Conservation (phyloP, 768 basidiomycete genomes). For the Candolleomyces eurysporus region DNA sequence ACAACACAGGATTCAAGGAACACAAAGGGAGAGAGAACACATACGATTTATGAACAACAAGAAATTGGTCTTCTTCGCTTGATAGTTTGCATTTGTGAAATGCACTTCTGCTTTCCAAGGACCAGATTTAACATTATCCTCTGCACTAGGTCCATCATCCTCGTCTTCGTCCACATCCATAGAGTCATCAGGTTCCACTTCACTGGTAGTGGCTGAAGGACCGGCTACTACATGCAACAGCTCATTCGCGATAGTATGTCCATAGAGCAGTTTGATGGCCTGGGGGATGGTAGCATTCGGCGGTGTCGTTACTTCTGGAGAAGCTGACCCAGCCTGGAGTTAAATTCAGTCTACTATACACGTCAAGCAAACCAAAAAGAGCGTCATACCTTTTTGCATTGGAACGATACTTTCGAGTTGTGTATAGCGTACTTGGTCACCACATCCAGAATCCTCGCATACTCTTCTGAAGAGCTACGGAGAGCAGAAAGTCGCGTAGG, state of each 20-base stretch:
- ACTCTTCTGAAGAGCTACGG: slow-evolving; percentile 86
- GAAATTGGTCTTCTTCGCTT: slow-evolving; percentile 81
- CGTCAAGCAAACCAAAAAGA: background rate
- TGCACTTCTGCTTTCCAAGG: slow-evolving; percentile 74
- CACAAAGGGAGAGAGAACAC: slow-evolving; percentile 20
- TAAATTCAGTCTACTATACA: background rate
- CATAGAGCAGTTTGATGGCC: slow-evolving; percentile 80
- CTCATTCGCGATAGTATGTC: slow-evolving; percentile 76
- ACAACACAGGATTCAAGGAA: background rate
- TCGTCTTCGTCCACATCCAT: slow-evolving; percentile 26
- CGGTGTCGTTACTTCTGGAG: slow-evolving; percentile 83
- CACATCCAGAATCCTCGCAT: slow-evolving; percentile 86
- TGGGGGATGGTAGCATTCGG: slow-evolving; percentile 60
- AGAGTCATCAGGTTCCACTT: slow-evolving; percentile 28
- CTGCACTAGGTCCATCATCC: slow-evolving; percentile 13
- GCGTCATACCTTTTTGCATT: slow-evolving; percentile 79
- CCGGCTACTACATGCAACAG: slow-evolving; percentile 49
- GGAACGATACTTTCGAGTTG: slow-evolving; percentile 84
- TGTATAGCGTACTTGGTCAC: slow-evolving; percentile 93
- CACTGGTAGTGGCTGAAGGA: slow-evolving; percentile 23
- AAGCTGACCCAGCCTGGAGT: slow-evolving; percentile 61
- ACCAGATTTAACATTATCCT: slow-evolving; percentile 20
- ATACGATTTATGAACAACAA: slow-evolving; percentile 93
- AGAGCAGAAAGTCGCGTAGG: slow-evolving; percentile 85
- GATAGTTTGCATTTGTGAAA: slow-evolving; percentile 86